Evolutionary conservation across 2,329 filamentous ascomycete species (phyloP), one percentile per base, ranked within the genome.

Genomic region (Beauveria pseudobassiana): DNA sequence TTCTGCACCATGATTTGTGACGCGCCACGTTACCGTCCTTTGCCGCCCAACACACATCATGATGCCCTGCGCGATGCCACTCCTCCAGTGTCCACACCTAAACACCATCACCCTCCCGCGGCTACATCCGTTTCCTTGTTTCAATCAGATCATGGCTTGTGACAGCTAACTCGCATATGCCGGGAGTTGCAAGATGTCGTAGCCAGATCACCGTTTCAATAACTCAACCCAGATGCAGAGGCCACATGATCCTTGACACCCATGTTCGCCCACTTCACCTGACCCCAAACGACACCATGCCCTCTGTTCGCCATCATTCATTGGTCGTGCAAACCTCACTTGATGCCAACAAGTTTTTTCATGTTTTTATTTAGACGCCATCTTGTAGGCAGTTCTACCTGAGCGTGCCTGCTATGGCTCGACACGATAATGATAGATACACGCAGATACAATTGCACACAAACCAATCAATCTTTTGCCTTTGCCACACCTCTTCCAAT

Each of bases 381-480:
- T 49, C n/a, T 46, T 22, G 38, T 46, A 45, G 48, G 52, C 22
- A 46, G n/a, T n/a, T 46, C 26, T 46, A 46, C 49, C 52, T 60
- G 38, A 40, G 34, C 57, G 40, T 46, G 49, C 28, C 49, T 18
- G 26, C 57, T 53, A 34, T 53, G 34, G 49, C 48, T 24, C 40
- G 18, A 26, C 49, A 59, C 42, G 24, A 18, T 43, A 51, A 42
- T 50, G 55, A 42, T 58, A 46, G 46, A 52, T 59, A 59, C 40
- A 53, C 57, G 52, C 57, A 53, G 24, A 38, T 53, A 60, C 26
- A 45, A 51, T 30, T 48, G 48, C 57, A 60, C 57, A 53, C 49
- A 52, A 52, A 40, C 46, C 49, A 60, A 46, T 34, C 49, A 50
- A 53, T 60, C 7, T 52, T 59, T 59, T 28, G 24, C 48, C 34